phyloP scores from a whole-genome alignment of 805 yeast species.

The Lachancea cidri region DNA sequence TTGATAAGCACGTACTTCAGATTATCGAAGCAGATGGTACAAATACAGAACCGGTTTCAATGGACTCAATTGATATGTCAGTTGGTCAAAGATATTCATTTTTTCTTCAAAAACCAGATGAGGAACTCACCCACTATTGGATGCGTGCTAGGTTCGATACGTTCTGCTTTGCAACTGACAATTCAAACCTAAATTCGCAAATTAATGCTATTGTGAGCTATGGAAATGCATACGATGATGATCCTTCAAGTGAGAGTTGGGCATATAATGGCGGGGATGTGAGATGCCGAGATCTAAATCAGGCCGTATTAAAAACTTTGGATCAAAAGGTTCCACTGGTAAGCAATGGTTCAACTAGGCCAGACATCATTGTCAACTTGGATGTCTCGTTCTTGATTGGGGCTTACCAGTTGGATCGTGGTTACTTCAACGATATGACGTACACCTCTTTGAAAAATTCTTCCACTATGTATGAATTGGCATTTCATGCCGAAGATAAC shows the following conservation, averaged over 20 bases:
- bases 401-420: constrained; percentile 22
- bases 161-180: constrained; percentile 34
- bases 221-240: constrained; percentile 12
- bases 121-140: constrained; percentile 38
- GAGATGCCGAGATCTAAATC: constrained; percentile 26
- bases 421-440: constrained; percentile 24
- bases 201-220: constrained; percentile 33
- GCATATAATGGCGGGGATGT: constrained; percentile 20
- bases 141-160: constrained; percentile 36
- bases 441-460: constrained; percentile 18
- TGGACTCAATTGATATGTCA: constrained; percentile 42
- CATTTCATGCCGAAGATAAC: constrained; percentile 8
- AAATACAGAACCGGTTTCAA: constrained; percentile 40
- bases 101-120: constrained; percentile 46
- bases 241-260: constrained; percentile 11
- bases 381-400: constrained; percentile 27
- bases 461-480: constrained; percentile 14
- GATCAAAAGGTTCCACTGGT: constrained; percentile 17
- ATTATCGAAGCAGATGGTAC: constrained; percentile 53
- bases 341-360: constrained; percentile 14
- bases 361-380: constrained; percentile 14
- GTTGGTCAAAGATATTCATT: constrained; percentile 71
- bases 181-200: constrained; percentile 32
- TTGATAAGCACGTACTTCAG: constrained; percentile 47
- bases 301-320: constrained; percentile 19